Evolutionary conservation across 441 rosid species (phyloP), one percentile per base, ranked within the genome.

Genomic region (Euphorbia celastroides): DNA sequence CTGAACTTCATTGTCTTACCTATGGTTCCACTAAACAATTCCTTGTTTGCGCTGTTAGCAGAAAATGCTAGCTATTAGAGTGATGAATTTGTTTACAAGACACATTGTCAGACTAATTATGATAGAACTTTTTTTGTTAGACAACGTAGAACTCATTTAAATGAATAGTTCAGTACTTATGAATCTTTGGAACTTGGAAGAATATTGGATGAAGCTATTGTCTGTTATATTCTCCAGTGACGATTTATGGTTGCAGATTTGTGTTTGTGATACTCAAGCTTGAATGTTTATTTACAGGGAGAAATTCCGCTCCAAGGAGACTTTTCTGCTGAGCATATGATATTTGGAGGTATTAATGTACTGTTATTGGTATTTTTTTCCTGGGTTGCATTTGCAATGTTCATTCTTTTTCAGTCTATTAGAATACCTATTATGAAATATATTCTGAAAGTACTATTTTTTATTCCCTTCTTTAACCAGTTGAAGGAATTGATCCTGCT

Each of bases 281-380:
- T 38, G 25, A 30, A 61, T 75, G 32, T 57, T 31, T 34, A 52
- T 61, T 67, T 60, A 34, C 86, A 91, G 93, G 92, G 97, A 85
- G 99, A 94, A 51, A 83, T 91, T 68, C 88, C 99, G 5, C 90
- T 94, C 27, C 97, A 94, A 76, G 89, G 90, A 85, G 99, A 94
- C 67, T 76, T 91, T 64, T 89, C 92, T 0, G 96, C 90, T 0
- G 88, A 94, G 77, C 92, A 93, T 66, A 94, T 94, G 96, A 73
- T 91, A 70, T 86, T 91, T 67, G 99, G 97, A 75, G 96, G 98
- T 93, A 20, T 64, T 55, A 19, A 65, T 73, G 9, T 6, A 27
- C 41, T 59, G 20, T 23, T 55, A 25, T 36, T 56, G 28, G n/a
- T 57, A 59, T 27, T 52, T 36, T 59, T 30, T 57, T 66, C 7